Evolutionary conservation across 352 stramenopile genomes (phyloP).

Genomic region (Halophytophthora polymorphica): DNA sequence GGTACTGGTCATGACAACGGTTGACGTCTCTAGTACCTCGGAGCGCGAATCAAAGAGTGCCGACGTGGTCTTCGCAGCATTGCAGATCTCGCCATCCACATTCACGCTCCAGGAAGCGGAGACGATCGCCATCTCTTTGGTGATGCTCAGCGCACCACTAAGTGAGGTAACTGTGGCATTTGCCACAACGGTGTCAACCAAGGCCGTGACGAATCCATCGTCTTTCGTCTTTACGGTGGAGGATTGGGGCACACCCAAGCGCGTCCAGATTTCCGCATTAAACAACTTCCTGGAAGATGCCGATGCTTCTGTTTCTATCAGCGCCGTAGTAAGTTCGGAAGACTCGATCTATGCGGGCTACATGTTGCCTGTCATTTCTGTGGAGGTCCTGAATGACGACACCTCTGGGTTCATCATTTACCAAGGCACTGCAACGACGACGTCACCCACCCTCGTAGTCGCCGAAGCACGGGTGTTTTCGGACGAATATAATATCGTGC

Average conservation of each 20-base stretch:
- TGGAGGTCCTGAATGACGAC: conserved; percentile 59
- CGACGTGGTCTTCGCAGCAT: conserved; percentile 30
- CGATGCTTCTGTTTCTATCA: conserved; percentile 23
- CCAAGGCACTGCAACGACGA: conserved; percentile 31
- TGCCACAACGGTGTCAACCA: conserved; percentile 21
- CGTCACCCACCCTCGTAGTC: conserved; percentile 36
- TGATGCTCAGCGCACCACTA: conserved; percentile 38
- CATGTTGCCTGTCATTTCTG: conserved; percentile 14
- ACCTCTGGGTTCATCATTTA: conserved; percentile 40
- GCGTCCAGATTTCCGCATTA: conserved; percentile 31
- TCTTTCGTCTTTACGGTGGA: conserved; percentile 25
- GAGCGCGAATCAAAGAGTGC: conserved; percentile 25
- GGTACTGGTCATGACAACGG: conserved; percentile 27
- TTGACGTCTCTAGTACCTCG: conserved; percentile 34
- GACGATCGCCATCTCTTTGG: conserved; percentile 17
- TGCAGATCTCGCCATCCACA: conserved; percentile 34
- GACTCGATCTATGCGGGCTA: conserved; percentile 37
- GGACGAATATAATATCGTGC: conserved; percentile 44
- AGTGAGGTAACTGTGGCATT: conserved; percentile 34
- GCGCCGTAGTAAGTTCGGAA: conserved; percentile 20
- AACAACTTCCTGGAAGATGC: conserved; percentile 60
- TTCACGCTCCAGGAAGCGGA: conserved; percentile 45
- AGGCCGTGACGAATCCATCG: conserved; percentile 22
- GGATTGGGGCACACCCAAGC: conserved; percentile 33
- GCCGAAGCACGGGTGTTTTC: conserved; percentile 46